Conservation (phyloP, 495 filamentous ascomycete genomes). For the Durotheca rogersii region DNA sequence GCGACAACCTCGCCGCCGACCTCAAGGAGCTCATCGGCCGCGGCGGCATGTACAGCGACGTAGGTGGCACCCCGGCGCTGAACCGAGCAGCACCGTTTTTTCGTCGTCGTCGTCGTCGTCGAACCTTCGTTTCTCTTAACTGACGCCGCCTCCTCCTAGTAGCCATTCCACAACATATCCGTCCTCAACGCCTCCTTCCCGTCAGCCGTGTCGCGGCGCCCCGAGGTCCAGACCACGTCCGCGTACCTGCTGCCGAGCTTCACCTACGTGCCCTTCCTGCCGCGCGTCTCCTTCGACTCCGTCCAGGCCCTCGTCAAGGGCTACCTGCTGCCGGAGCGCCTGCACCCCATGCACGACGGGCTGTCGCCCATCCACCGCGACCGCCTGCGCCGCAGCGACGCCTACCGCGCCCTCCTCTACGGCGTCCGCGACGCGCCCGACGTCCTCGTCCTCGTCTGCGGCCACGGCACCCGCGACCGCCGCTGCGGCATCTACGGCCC, state of each 20-base stretch:
- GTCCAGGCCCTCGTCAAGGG: slow-evolving; percentile 58
- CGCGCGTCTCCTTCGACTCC: slow-evolving; percentile 50
- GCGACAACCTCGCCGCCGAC: slow-evolving; percentile 65
- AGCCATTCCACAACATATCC: slow-evolving; percentile 81
- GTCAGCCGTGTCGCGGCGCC: slow-evolving; percentile 42
- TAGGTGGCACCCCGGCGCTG: slow-evolving; percentile 45
- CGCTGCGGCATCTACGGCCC: slow-evolving; percentile 83
- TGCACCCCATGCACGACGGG: slow-evolving; percentile 58
- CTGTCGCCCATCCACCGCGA: slow-evolving; percentile 54
- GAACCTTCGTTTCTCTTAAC: too few species aligned
- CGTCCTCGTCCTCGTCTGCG: slow-evolving; percentile 77
- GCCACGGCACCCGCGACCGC: slow-evolving; percentile 74
- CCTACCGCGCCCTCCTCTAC: slow-evolving; percentile 43
- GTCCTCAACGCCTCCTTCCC: slow-evolving; percentile 70
- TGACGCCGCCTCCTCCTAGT: slow-evolving; percentile 20
- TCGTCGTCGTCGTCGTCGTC: too few species aligned
- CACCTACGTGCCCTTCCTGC: slow-evolving; percentile 73
- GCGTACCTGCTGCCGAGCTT: slow-evolving; percentile 76
- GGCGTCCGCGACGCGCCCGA: slow-evolving; percentile 62
- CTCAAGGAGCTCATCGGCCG: slow-evolving; percentile 67
- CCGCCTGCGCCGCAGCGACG: slow-evolving; percentile 41
- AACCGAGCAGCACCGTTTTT: too few species aligned
- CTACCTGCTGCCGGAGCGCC: slow-evolving; percentile 57
- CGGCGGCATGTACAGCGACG: slow-evolving; percentile 68
- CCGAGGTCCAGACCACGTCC: slow-evolving; percentile 55